Conservation (phyloP, 805 yeast species). For the Metschnikowia kunwiensis region DNA sequence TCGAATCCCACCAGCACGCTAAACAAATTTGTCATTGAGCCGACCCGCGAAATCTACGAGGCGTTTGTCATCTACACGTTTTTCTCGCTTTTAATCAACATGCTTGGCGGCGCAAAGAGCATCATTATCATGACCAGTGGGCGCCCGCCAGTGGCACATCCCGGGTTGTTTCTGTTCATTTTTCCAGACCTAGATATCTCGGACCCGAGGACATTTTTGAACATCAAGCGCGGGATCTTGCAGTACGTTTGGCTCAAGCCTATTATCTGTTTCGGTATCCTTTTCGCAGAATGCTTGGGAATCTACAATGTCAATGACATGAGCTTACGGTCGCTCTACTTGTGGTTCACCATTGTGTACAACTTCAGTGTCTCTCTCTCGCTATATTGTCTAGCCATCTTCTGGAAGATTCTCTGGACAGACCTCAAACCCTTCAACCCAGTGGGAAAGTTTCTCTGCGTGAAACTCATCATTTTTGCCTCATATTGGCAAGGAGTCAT, state of each 20-base stretch:
- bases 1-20: slow-evolving; percentile 39
- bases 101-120: slow-evolving; percentile 89
- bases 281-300: slow-evolving; percentile 46
- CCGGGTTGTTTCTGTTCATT: slow-evolving; percentile 51
- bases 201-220: slow-evolving; percentile 76
- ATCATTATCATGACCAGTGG: slow-evolving; percentile 73
- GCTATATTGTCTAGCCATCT: slow-evolving; percentile 78
- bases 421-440: slow-evolving; percentile 82
- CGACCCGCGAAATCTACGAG: slow-evolving; percentile 85
- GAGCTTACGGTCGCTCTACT: slow-evolving; percentile 46
- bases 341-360: slow-evolving; percentile 68
- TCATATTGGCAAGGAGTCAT: slow-evolving; percentile 94
- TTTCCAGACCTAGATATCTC: slow-evolving; percentile 70
- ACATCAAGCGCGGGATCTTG: slow-evolving; percentile 77
- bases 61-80: slow-evolving; percentile 95
- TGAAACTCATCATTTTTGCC: slow-evolving; percentile 90
- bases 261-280: slow-evolving; percentile 56
- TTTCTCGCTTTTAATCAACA: slow-evolving; percentile 73
- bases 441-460: slow-evolving; percentile 89
- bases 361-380: slow-evolving; percentile 80
- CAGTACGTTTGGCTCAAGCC: slow-evolving; percentile 98
- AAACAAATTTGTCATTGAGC: slow-evolving; percentile 55
- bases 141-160: slow-evolving; percentile 66
- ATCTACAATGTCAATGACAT: slow-evolving; percentile 51
- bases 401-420: slow-evolving; percentile 84